Conservation (phyloP, 2,329 filamentous ascomycete genomes). For the Penicillium sp. region DNA sequence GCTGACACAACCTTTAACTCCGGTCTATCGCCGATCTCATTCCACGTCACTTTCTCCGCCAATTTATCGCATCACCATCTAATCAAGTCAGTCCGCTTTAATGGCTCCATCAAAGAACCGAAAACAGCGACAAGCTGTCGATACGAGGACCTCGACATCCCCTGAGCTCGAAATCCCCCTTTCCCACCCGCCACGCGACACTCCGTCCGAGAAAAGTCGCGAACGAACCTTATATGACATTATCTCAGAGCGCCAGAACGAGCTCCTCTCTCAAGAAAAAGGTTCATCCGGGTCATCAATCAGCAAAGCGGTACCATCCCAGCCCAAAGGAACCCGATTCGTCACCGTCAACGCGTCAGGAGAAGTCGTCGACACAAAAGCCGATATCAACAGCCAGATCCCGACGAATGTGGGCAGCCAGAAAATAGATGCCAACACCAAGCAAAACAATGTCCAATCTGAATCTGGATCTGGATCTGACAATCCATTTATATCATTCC, state of each 20-base stretch:
- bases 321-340: conserved; percentile 27
- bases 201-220: conserved; percentile 23
- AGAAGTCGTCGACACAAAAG: conserved; percentile 16
- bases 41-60: conserved; percentile 6
- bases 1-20: not conserved
- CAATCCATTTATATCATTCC: conserved; percentile 31
- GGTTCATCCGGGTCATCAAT: not conserved
- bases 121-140: conserved; percentile 38
- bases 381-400: conserved; percentile 13
- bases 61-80: conserved; percentile 1
- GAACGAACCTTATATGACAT: conserved; percentile 42
- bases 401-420: conserved; percentile 4
- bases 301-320: not conserved
- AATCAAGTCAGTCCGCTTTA: not conserved
- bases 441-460: conserved; percentile 4
- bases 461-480: too few species aligned
- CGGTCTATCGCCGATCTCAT: conserved; percentile 12
- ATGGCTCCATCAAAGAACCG: conserved; percentile 35
- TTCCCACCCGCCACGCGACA: conserved; percentile 21
- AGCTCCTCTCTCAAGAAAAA: conserved; percentile 21
- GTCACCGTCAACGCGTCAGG: conserved; percentile 31
- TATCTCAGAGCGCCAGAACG: conserved; percentile 40
- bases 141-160: conserved; percentile 16
- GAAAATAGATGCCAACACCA: conserved; percentile 1
- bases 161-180: conserved; percentile 15